These are phyloP conservation scores for Dothidotthia symphoricarpi DNA, from an alignment of 2,329 filamentous ascomycete species.

Conservation along the genomic window DNA sequence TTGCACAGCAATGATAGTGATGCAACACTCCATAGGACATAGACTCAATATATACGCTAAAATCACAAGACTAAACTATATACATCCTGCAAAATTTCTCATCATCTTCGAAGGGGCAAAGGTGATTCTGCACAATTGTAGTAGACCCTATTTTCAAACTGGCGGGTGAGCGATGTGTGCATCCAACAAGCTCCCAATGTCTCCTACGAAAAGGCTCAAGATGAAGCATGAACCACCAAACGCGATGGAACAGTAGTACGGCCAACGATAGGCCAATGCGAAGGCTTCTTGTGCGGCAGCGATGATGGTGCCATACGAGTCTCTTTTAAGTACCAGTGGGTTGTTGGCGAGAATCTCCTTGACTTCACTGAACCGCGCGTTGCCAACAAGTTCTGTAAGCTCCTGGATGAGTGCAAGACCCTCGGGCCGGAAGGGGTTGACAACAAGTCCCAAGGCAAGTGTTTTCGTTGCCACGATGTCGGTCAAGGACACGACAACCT, in stretches of 20 bases:
- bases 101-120: too few species aligned
- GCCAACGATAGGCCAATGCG: conserved; percentile 58
- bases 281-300: conserved; percentile 57
- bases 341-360: conserved; percentile 50
- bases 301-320: conserved; percentile 47
- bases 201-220: conserved; percentile 58
- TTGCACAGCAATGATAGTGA: too few species aligned
- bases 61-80: too few species aligned
- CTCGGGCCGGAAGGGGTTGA: conserved; percentile 39
- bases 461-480: conserved; percentile 37
- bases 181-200: conserved; percentile 47
- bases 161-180: conserved; percentile 14
- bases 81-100: too few species aligned
- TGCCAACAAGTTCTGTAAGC: conserved; percentile 42
- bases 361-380: conserved; percentile 36
- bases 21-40: too few species aligned
- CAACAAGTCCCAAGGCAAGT: conserved; percentile 51
- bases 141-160: background rate
- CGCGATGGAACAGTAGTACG: conserved; percentile 62
- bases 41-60: too few species aligned
- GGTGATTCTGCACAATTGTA: too few species aligned
- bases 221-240: conserved; percentile 59
- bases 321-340: conserved; percentile 45
- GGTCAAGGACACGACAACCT: conserved; percentile 21
- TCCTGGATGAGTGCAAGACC: conserved; percentile 51